Conservation (phyloP, 1,284 basidiomycete genomes). For the Trametes pubescens region DNA sequence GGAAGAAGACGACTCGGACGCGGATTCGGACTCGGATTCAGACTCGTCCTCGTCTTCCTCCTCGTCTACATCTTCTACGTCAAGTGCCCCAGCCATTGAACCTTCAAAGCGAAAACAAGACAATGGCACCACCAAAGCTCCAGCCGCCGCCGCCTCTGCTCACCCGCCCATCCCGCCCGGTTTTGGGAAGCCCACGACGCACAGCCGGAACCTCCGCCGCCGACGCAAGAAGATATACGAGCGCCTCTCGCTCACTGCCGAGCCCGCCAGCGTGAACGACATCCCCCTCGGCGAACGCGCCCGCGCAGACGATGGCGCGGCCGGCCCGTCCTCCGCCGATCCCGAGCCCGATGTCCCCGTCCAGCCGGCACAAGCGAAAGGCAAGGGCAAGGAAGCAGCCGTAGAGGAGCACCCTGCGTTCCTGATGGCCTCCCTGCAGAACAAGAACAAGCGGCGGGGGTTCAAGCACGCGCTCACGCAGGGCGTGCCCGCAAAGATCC, state of each 20-base stretch:
- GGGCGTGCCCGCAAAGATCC: constrained; percentile 62
- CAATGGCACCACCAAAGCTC: not conserved
- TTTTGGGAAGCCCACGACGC: constrained; percentile 71
- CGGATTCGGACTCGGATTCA: constrained; percentile 33
- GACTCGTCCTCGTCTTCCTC: constrained; percentile 34
- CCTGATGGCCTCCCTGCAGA: constrained; percentile 68
- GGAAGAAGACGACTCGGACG: constrained; percentile 27
- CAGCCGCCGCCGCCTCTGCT: not conserved
- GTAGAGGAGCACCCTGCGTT: constrained; percentile 33
- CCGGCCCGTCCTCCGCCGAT: not conserved
- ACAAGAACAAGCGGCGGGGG: constrained; percentile 78
- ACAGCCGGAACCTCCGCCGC: constrained; percentile 70
- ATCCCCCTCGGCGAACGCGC: constrained; percentile 43
- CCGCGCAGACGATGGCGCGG: constrained; percentile 16
- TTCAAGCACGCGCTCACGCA: constrained; percentile 62
- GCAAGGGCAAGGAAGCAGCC: constrained; percentile 3
- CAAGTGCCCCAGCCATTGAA: constrained; percentile 17
- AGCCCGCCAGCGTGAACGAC: constrained; percentile 45
- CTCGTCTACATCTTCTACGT: constrained; percentile 17
- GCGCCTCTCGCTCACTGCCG: constrained; percentile 30
- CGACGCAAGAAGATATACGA: constrained; percentile 55
- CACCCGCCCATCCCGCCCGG: constrained; percentile 62
- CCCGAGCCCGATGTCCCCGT: not conserved
- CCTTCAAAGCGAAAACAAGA: constrained; percentile 10
- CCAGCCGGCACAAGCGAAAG: constrained; percentile 7